A percentile compares a stretch with the other conserved stretches of the same genome.
Evolutionary conservation across 2,329 filamentous ascomycete species (phyloP).

Genomic region (Claviceps fusiformis): DNA sequence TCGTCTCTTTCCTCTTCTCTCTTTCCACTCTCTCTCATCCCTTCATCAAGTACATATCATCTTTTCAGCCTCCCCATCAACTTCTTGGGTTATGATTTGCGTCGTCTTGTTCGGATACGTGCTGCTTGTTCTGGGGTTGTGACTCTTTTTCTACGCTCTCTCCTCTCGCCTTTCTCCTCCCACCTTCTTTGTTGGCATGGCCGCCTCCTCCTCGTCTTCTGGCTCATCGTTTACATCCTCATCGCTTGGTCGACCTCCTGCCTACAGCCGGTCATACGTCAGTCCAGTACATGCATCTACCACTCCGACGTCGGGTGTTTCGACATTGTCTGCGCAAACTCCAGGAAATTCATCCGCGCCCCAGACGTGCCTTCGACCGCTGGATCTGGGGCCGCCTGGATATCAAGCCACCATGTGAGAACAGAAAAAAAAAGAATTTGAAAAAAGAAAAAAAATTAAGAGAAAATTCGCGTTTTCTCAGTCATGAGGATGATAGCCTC

Average conservation of each 20-base stretch:
- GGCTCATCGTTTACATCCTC: slow-evolving; percentile 36
- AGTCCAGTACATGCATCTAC: slow-evolving; percentile 31
- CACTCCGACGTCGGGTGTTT: slow-evolving; percentile 30
- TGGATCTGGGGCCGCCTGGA: slow-evolving; percentile 38
- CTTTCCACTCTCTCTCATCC: too few species aligned
- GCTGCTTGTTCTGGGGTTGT: background rate
- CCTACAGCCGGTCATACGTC: slow-evolving; percentile 26
- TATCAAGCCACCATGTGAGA: slow-evolving; percentile 40
- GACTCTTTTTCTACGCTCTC: background rate
- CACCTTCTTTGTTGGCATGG: slow-evolving; percentile 17
- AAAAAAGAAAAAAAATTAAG: too few species aligned
- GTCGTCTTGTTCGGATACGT: background rate
- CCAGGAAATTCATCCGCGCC: slow-evolving; percentile 19
- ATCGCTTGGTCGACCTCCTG: slow-evolving; percentile 27
- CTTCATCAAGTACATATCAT: background rate
- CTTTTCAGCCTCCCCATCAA: background rate
- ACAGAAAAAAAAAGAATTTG: background rate
- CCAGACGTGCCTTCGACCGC: slow-evolving; percentile 27
- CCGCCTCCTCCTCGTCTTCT: slow-evolving; percentile 28
- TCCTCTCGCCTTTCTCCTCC: background rate
- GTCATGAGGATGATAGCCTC: background rate
- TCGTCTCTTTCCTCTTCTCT: background rate
- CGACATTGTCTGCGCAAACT: slow-evolving; percentile 31
- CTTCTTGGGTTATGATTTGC: background rate
- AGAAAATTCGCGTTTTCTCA: background rate